A percentile compares a stretch with the other conserved stretches of the same genome.
phyloP scores from a whole-genome alignment of 306 rosid species.

The Argentina anserina region DNA sequence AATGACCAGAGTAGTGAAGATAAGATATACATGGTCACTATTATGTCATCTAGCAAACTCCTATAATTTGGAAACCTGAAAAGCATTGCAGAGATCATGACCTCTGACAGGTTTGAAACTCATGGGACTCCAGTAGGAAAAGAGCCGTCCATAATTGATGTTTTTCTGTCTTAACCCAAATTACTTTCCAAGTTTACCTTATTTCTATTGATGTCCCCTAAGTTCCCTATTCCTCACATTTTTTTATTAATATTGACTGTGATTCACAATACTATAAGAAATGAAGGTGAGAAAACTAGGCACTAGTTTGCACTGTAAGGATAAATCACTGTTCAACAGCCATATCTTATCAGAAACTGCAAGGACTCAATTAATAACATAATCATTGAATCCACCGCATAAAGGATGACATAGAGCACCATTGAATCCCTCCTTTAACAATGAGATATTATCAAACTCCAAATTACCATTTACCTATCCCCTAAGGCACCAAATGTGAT shows the following conservation, averaged over 20 bases:
- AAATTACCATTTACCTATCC: conserved; percentile 41
- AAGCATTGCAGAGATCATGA: not conserved
- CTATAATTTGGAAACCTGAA: not conserved
- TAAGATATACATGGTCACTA: not conserved
- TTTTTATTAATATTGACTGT: not conserved
- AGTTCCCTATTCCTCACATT: too few relatives aligned
- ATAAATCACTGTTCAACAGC: not conserved
- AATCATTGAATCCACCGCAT: not conserved
- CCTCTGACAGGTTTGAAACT: not conserved
- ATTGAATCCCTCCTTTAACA: not conserved
- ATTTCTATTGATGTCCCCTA: not conserved
- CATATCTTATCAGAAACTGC: not conserved
- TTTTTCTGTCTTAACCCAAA: not conserved
- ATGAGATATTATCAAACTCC: not conserved
- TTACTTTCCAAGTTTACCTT: not conserved
- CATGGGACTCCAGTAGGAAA: not conserved
- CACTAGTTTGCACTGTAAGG: not conserved
- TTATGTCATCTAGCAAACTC: not conserved
- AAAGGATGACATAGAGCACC: not conserved
- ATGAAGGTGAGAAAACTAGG: not conserved
- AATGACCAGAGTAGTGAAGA: not conserved
- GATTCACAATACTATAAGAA: not conserved
- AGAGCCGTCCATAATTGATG: not conserved
- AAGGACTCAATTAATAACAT: not conserved
- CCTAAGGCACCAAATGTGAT: conserved; percentile 82